Conservation (phyloP, 805 yeast genomes). For the Wickerhamia fluorescens region DNA sequence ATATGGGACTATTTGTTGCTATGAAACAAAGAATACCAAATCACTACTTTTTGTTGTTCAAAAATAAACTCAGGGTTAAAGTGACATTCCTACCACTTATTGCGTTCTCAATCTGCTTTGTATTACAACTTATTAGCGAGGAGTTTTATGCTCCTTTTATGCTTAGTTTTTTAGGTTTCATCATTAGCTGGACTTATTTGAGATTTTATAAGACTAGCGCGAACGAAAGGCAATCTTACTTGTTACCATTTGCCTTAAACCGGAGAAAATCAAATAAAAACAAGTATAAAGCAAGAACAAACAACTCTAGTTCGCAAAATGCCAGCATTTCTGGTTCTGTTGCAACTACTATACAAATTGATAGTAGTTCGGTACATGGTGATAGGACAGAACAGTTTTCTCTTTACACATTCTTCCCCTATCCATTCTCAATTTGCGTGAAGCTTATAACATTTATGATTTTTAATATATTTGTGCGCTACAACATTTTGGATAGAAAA, state of each 20-base stretch:
- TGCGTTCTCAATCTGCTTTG: constrained; percentile 14
- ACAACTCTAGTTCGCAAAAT: constrained; percentile 1
- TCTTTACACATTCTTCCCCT: constrained; percentile 35
- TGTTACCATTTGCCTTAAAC: constrained; percentile 27
- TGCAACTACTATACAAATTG: constrained; percentile 3
- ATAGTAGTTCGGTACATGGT: constrained; percentile 10
- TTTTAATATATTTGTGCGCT: constrained; percentile 15
- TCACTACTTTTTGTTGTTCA: constrained; percentile 44
- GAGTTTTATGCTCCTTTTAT: constrained; percentile 20
- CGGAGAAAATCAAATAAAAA: constrained; percentile 9
- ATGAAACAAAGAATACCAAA: constrained; percentile 62
- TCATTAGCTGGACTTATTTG: constrained; percentile 33
- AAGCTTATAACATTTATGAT: constrained; percentile 10
- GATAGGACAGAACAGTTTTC: constrained; percentile 27
- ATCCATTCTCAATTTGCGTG: constrained; percentile 26
- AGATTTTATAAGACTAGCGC: constrained; percentile 35
- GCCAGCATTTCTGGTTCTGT: not conserved
- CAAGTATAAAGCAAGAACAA: constrained; percentile 5
- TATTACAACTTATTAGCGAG: constrained; percentile 16
- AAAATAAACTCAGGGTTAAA: constrained; percentile 39
- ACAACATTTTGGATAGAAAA: constrained; percentile 15
- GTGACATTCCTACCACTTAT: constrained; percentile 33
- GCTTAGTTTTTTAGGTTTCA: constrained; percentile 24
- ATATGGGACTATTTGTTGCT: constrained; percentile 54
- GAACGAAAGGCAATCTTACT: constrained; percentile 36